These are phyloP conservation scores for Coniella vitis DNA, from an alignment of 2,329 filamentous ascomycete genomes.

Conservation along the genomic window DNA sequence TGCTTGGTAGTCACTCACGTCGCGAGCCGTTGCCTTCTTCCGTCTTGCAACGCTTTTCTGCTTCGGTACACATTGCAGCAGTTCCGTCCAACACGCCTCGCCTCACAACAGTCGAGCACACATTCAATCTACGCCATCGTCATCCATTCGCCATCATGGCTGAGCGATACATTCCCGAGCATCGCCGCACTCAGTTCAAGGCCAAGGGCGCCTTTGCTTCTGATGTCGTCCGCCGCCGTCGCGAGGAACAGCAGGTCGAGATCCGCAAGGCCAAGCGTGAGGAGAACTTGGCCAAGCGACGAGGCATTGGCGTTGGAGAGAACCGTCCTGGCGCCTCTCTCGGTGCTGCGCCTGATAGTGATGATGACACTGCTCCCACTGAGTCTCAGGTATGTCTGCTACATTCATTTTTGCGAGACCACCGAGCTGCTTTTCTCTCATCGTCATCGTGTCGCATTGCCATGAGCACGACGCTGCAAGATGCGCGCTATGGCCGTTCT, in stretches of 20 bases:
- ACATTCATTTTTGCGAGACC: constrained; percentile 7
- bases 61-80: background rate
- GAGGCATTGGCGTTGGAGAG: constrained; percentile 82
- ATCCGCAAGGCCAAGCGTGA: constrained; percentile 98
- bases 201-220: constrained; percentile 99
- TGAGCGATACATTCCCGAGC: constrained; percentile 98
- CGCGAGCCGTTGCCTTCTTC: background rate
- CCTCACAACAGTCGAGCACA: constrained; percentile 3
- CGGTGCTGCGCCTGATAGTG: constrained; percentile 87
- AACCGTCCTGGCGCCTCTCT: constrained; percentile 74
- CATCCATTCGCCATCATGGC: constrained; percentile 63
- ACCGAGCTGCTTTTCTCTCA: constrained; percentile 12
- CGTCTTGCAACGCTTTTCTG: background rate
- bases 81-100: background rate
- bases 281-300: constrained; percentile 96
- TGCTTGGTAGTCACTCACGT: background rate
- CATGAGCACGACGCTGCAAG: background rate
- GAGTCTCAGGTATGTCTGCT: constrained; percentile 88
- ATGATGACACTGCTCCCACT: constrained; percentile 91
- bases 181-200: constrained; percentile 99
- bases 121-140: background rate
- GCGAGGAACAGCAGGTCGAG: constrained; percentile 98
- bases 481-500: constrained; percentile 1
- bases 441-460: background rate
- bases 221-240: constrained; percentile 94